Evolutionary conservation across 805 yeast species (phyloP).

Genomic region (Candida tammaniensis): DNA sequence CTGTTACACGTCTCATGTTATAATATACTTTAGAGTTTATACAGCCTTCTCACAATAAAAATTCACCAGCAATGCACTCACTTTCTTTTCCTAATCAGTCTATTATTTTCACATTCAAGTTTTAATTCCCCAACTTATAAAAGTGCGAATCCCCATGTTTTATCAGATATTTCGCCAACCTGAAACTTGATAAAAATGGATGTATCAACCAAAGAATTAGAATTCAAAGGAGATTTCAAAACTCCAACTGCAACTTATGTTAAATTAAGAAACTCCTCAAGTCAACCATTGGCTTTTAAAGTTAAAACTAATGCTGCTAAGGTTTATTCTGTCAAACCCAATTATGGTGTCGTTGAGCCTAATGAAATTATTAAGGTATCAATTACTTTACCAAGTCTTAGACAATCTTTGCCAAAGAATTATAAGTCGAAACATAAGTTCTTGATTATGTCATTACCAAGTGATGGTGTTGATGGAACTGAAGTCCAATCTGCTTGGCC

Average conservation of each 20-base stretch:
- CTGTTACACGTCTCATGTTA: too few species aligned
- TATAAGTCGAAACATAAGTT: conserved; percentile 89
- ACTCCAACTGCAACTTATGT: conserved; percentile 64
- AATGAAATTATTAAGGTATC: conserved; percentile 70
- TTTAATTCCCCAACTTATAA: not conserved
- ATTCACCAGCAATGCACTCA: too few species aligned
- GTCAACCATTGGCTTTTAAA: conserved; percentile 75
- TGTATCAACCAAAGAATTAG: conserved; percentile 10
- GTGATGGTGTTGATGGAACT: conserved; percentile 55
- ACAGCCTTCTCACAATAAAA: too few species aligned
- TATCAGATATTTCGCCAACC: too few species aligned
- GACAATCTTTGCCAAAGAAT: conserved; percentile 68
- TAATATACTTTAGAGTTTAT: too few species aligned
- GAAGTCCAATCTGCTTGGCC: conserved; percentile 72
- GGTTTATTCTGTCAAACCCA: conserved; percentile 93
- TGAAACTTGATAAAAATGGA: conserved; percentile 11
- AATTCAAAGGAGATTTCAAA: conserved; percentile 64
- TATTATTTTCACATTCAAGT: not conserved
- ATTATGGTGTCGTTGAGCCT: conserved; percentile 76
- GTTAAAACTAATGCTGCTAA: conserved; percentile 98
- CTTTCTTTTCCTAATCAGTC: too few species aligned
- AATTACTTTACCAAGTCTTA: conserved; percentile 79
- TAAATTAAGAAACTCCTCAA: conserved; percentile 51
- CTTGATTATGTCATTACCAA: conserved; percentile 80
- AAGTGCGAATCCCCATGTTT: too few species aligned